phyloP scores from a whole-genome alignment of 441 rosid genomes.

The Populus tomentosa region DNA sequence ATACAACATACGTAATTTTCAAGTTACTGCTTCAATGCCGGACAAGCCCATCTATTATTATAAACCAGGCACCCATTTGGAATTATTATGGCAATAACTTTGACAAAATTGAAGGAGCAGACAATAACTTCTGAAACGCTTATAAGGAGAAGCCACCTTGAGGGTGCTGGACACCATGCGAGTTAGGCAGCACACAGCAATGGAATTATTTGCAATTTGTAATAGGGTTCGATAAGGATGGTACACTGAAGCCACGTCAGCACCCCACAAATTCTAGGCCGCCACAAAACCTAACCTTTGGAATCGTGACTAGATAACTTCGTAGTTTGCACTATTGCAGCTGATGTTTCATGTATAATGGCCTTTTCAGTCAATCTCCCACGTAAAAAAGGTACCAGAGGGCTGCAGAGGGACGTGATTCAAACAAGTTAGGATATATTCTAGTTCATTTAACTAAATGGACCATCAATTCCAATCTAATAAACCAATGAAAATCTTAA shows the following conservation, averaged over 20 bases:
- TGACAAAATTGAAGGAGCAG: not conserved
- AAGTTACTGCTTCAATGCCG: too few species aligned
- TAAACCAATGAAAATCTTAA: not conserved
- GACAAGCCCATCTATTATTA: too few species aligned
- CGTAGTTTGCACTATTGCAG: not conserved
- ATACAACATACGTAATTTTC: too few species aligned
- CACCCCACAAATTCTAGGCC: not conserved
- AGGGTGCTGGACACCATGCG: not conserved
- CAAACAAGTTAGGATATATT: not conserved
- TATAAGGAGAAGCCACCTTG: not conserved
- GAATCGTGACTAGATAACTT: not conserved
- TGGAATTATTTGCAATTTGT: not conserved
- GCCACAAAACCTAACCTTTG: not conserved
- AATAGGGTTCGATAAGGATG: not conserved
- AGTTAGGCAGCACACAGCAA: constrained; percentile 8
- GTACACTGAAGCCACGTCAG: not conserved
- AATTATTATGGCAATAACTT: not conserved
- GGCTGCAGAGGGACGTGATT: not conserved
- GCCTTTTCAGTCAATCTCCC: not conserved
- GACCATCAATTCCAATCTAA: not conserved
- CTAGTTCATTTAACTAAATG: not conserved
- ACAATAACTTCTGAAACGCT: not conserved
- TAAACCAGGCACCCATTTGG: too few species aligned
- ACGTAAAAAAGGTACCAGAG: not conserved
- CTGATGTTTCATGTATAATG: not conserved